Evolutionary conservation across 225 moss, liverwort and hornwort species (phyloP), one percentile per base, ranked within the genome.

Genomic region (Marchantia paleacea): DNA sequence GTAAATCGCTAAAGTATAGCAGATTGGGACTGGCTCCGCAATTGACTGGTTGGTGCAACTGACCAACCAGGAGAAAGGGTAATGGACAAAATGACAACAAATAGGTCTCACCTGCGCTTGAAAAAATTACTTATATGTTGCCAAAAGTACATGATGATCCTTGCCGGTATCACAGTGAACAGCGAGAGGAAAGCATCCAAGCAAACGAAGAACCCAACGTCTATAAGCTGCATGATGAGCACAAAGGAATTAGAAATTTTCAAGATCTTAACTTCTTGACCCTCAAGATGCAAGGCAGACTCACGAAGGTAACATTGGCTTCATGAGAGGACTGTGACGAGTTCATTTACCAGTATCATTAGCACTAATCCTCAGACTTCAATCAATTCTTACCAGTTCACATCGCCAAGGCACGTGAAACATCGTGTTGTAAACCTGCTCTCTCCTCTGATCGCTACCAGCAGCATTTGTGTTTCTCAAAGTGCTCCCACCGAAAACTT

Each of bases 361-460:
- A 7, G 28, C 18, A 66, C 1, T 66, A 28, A 7, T 52, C 19
- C 55, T 28, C 50, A 48, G 52, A 18, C 61, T 76, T 72, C 7
- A 22, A 15, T 16, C 39, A 29, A 52, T 68, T 74, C 94, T 89
- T 81, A 99, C 97, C 93, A 99, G 89, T 85, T 95, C 99, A 89
- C 99, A 99, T 80, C 99, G 92, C 99, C 99, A 99, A 22, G 99
- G 99, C 25, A 95, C 94, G 78, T 95, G 95, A 87, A 99, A 99
- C 99, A 99, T 99, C 3, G 99, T 99, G 73, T 95, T 99, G 73
- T 99, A 99, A 69, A 99, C 92, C 55, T 91, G 91, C 82, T 95
- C 95, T 81, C 99, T 86, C 80, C 90, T 91, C 80, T 94, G 95
- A 48, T 95, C 95, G 57, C 89, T 95, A 64, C 92, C 94, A 73